A percentile compares a stretch with the other conserved stretches of the same genome.
phyloP scores from a whole-genome alignment of 148 eudicot species.

The Pouteria glomerata region DNA sequence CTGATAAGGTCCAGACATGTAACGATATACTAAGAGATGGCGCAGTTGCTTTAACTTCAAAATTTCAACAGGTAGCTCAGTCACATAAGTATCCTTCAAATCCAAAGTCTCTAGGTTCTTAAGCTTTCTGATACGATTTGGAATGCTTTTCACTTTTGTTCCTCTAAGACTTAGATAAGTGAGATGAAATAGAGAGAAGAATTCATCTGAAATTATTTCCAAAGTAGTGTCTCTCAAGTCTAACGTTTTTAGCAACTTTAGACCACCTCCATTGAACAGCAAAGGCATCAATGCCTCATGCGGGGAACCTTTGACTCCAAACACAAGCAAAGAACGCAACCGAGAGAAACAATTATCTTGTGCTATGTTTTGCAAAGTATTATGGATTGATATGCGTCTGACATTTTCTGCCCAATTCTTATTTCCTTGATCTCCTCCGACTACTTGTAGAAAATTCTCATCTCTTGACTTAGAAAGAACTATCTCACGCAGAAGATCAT shows the following conservation, averaged over 20 bases:
- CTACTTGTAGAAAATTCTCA: neutral
- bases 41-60: neutral
- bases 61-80: conserved; percentile 13
- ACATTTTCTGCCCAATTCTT: neutral
- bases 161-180: neutral
- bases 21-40: neutral
- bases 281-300: neutral
- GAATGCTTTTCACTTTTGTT: conserved; percentile 4
- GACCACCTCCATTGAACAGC: neutral
- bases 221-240: neutral
- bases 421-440: neutral
- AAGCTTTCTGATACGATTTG: conserved; percentile 1
- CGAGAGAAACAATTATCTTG: neutral
- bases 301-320: neutral
- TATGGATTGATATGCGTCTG: neutral
- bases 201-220: neutral
- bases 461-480: neutral
- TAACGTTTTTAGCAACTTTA: conserved; percentile 3
- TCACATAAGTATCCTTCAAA: neutral
- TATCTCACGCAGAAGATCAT: neutral
- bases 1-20: neutral
- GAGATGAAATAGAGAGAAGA: conserved; percentile 1
- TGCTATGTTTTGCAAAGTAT: neutral
- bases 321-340: neutral
- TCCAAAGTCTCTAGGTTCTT: conserved; percentile 9